phyloP scores from a whole-genome alignment of 805 yeast species.

The Wickerhamomyces chambardii region DNA sequence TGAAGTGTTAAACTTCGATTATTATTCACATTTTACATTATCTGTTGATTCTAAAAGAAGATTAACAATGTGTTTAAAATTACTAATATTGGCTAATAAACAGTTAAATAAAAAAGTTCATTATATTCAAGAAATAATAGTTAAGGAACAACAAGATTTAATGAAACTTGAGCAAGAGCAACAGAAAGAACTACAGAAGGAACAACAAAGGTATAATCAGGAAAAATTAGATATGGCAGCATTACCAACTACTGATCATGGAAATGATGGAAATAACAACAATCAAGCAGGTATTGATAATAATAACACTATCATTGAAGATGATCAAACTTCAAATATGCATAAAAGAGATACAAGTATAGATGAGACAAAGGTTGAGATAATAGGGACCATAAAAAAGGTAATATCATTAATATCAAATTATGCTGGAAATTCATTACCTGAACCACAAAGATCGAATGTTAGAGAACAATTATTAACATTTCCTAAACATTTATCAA shows the following conservation, averaged over 20 bases:
- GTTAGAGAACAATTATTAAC: conserved; percentile 72
- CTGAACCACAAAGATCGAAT: conserved; percentile 70
- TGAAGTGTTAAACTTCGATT: conserved; percentile 26
- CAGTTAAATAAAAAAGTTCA: conserved; percentile 62
- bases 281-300: conserved; percentile 1
- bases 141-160: conserved; percentile 29
- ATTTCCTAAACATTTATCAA: conserved; percentile 70
- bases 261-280: too few relatives aligned
- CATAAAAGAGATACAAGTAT: conserved; percentile 3
- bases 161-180: conserved; percentile 5
- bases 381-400: conserved; percentile 81
- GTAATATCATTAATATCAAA: conserved; percentile 81
- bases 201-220: conserved; percentile 12
- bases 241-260: too few relatives aligned
- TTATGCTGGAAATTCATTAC: conserved; percentile 67
- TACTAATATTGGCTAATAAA: conserved; percentile 72
- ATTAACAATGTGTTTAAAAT: conserved; percentile 68
- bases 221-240: neutral
- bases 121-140: conserved; percentile 48
- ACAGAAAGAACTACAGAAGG: conserved; percentile 4
- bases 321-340: too few relatives aligned
- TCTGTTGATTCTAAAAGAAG: conserved; percentile 69
- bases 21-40: conserved; percentile 23
- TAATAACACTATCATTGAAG: too few relatives aligned
- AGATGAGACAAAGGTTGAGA: conserved; percentile 50